A percentile compares a stretch with the other conserved stretches of the same genome.
phyloP scores from a whole-genome alignment of 352 stramenopile genomes.

The Blastocystis sp. region DNA sequence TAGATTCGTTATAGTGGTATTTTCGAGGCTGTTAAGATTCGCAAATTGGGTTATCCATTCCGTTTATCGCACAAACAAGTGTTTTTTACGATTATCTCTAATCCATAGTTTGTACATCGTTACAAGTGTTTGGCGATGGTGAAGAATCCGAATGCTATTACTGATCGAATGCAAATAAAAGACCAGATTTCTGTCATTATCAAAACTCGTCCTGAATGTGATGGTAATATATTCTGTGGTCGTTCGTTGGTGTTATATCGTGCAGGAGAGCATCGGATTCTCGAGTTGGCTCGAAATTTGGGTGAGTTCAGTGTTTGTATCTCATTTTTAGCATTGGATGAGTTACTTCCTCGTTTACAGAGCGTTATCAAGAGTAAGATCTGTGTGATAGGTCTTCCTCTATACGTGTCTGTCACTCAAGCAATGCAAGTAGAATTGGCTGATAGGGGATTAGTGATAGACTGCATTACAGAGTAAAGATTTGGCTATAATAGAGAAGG shows the following conservation, averaged over 20 bases:
- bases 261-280: conserved; percentile 67
- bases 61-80: conserved; percentile 83
- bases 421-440: neutral
- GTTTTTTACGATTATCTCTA: neutral
- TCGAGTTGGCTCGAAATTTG: conserved; percentile 70
- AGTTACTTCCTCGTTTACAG: conserved; percentile 18
- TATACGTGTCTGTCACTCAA: conserved; percentile 9
- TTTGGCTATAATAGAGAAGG: conserved; percentile 20
- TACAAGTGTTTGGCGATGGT: conserved; percentile 29
- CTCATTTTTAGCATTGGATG: conserved; percentile 49
- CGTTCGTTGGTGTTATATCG: conserved; percentile 32
- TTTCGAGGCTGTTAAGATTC: conserved; percentile 95
- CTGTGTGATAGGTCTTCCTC: neutral
- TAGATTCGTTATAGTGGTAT: conserved; percentile 88
- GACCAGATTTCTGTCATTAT: neutral
- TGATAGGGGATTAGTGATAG: neutral
- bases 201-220: conserved; percentile 2
- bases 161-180: neutral
- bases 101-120: conserved; percentile 54
- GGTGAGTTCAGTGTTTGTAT: neutral
- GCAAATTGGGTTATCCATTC: conserved; percentile 93
- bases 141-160: neutral
- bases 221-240: conserved; percentile 3
- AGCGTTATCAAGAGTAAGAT: conserved; percentile 8
- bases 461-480: conserved; percentile 6